Conservation (phyloP, 2,329 filamentous ascomycete species). For the Penicillium palitans region DNA sequence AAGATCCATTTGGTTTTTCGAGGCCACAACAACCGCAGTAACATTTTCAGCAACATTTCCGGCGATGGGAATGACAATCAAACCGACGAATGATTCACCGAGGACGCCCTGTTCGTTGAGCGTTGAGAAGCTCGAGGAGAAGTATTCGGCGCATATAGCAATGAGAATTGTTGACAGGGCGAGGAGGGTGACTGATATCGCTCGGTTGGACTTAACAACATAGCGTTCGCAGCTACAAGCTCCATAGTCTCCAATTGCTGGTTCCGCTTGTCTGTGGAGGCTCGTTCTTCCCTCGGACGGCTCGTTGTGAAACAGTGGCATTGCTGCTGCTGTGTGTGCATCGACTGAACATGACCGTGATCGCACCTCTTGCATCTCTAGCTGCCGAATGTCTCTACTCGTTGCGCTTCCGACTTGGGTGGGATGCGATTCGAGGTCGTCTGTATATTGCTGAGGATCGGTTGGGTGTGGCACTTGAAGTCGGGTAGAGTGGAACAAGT, state of each 20-base stretch:
- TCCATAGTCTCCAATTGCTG: background rate
- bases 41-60: constrained; percentile 74
- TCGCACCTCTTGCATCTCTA: constrained; percentile 17
- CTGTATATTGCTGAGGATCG: background rate
- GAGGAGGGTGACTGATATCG: constrained; percentile 53
- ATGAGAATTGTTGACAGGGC: constrained; percentile 65
- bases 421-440: constrained; percentile 15
- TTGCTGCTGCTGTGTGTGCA: constrained; percentile 4
- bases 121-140: constrained; percentile 66
- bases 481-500: constrained; percentile 1
- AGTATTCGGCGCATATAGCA: constrained; percentile 68
- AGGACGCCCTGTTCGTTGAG: constrained; percentile 59
- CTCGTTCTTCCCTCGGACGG: background rate
- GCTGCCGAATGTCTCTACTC: background rate
- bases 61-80: constrained; percentile 71
- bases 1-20: constrained; percentile 75
- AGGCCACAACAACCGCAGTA: constrained; percentile 68
- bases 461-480: background rate
- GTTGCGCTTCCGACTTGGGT: background rate
- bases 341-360: constrained; percentile 7
- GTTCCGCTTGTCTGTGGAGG: background rate
- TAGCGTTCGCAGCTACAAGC: constrained; percentile 5
- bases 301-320: constrained; percentile 7
- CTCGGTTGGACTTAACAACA: constrained; percentile 1
- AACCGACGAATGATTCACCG: constrained; percentile 67